Conservation (phyloP, 768 basidiomycete genomes). For the Lenzites betulinus region DNA sequence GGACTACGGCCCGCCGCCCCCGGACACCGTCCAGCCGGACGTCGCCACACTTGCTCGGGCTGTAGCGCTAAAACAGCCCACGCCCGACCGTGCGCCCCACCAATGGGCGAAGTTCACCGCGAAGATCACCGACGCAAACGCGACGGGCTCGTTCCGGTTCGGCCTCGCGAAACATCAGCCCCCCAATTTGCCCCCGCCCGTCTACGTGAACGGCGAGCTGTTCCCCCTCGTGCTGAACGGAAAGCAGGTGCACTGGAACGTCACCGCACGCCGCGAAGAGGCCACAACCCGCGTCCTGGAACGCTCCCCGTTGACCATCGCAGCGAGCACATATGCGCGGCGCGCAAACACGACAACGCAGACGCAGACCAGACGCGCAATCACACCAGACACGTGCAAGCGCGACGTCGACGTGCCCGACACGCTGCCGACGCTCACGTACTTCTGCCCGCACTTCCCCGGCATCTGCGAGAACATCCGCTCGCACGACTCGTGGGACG, state of each 20-base stretch:
- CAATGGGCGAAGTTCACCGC: too few species aligned
- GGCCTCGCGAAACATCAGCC: neutral
- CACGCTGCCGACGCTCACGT: conserved; percentile 6
- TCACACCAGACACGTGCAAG: too few species aligned
- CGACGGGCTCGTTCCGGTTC: neutral
- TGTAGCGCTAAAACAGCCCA: neutral
- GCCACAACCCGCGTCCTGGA: too few species aligned
- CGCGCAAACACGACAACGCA: too few species aligned
- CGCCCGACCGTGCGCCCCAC: too few species aligned
- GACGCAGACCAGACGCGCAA: too few species aligned
- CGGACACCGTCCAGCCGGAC: too few species aligned
- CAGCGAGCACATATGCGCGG: too few species aligned
- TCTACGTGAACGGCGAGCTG: conserved; percentile 1
- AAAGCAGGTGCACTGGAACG: neutral
- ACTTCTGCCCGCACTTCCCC: conserved; percentile 3
- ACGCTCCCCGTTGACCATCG: too few species aligned
- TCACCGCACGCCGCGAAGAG: neutral
- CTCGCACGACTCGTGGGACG: neutral
- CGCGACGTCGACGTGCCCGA: too few species aligned
- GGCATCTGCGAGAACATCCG: conserved; percentile 11
- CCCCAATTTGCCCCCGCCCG: conserved; percentile 1
- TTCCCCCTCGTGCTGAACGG: neutral
- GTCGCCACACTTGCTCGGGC: neutral
- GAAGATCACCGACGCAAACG: neutral
- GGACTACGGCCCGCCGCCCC: conserved; percentile 1